phyloP scores from a whole-genome alignment of 202 grass and related monocot species.

The Zoysia matrella region DNA sequence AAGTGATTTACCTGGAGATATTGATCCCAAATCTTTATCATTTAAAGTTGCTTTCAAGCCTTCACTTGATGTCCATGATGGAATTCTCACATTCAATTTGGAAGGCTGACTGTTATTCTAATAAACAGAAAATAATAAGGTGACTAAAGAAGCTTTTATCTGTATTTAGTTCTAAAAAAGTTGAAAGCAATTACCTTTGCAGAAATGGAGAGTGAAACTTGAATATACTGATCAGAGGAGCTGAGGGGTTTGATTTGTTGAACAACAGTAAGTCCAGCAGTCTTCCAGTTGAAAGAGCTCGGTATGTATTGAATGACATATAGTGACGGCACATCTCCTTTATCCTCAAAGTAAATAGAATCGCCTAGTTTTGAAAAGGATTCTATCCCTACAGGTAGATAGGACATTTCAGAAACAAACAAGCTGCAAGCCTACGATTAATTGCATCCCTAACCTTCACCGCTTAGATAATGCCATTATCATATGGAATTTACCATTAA shows the following conservation, averaged over 20 bases:
- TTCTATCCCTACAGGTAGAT: slow-evolving; percentile 71
- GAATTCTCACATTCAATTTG: slow-evolving; percentile 75
- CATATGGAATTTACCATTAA: not conserved
- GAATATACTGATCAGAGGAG: slow-evolving; percentile 61
- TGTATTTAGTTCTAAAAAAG: not conserved
- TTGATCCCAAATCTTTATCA: slow-evolving; percentile 59
- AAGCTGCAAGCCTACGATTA: not conserved
- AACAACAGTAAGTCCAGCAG: slow-evolving; percentile 61
- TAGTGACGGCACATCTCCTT: slow-evolving; percentile 61
- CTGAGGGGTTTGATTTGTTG: slow-evolving; percentile 64
- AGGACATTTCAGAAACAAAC: slow-evolving; percentile 23
- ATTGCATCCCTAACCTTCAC: slow-evolving; percentile 3
- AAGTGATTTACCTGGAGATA: slow-evolving; percentile 69
- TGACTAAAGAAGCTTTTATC: slow-evolving; percentile 20
- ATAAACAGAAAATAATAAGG: slow-evolving; percentile 37
- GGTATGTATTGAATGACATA: slow-evolving; percentile 89
- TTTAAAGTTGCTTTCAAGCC: slow-evolving; percentile 68
- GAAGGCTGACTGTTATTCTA: slow-evolving; percentile 66
- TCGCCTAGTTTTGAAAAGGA: slow-evolving; percentile 96
- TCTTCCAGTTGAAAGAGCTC: slow-evolving; percentile 79
- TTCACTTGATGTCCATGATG: slow-evolving; percentile 76
- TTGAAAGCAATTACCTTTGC: slow-evolving; percentile 52
- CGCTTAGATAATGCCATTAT: not conserved
- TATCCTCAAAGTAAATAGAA: slow-evolving; percentile 97
- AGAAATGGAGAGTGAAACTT: slow-evolving; percentile 67